Base-by-base conservation (phyloP, 179 eudicot species). In the Nepenthes alata region DNA sequence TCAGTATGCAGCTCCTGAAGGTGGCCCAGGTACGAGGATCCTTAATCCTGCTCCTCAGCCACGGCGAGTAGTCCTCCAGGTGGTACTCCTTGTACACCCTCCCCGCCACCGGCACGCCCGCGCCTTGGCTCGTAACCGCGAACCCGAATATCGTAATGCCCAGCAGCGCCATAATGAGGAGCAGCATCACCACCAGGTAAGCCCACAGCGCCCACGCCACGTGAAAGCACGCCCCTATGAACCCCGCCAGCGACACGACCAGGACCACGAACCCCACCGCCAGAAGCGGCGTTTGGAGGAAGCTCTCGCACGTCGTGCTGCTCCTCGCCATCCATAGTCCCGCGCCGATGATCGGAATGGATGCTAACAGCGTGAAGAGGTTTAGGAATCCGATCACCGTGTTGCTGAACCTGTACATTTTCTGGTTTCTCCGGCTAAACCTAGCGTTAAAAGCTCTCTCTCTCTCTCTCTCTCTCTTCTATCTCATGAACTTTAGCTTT, bases 401-500 rank as follows among this genome's bases (percentile, higher is more conserved):
- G 82, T 82, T 82, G 75, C 87, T 82, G 44, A 82, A 77, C 49
- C 84, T 68, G 53, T 80, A 72, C 84, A 82, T 82, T 54, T 54
- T 34, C 36, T 34, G 5, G 55, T 52, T 52, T 52, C 12, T 5
- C 55, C 2, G 55, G 25, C 11, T 47, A 6, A 47, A 1, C 11
- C 50, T 47, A 6, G 50, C 11, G 50, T 11, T 6, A 47, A 47
- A 11, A 6, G 8, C 10, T 47, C 50, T 0, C 25, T 25, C 25
- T 25, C 25, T 25, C 25, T 3, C 53, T 50, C 53, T 50, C 11
- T 25, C 11, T 3, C 15, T 11, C 53, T 50, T 50, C 11, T 3
- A 3, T 50, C 15, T 50, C 53, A 10, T 50, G 53, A 50, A 11
- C 53, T 13, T 13, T 13, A 6, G 53, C 15, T 13, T 13, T 50